Conservation (phyloP, 257 asterid species). For the Cordia subcordata region DNA sequence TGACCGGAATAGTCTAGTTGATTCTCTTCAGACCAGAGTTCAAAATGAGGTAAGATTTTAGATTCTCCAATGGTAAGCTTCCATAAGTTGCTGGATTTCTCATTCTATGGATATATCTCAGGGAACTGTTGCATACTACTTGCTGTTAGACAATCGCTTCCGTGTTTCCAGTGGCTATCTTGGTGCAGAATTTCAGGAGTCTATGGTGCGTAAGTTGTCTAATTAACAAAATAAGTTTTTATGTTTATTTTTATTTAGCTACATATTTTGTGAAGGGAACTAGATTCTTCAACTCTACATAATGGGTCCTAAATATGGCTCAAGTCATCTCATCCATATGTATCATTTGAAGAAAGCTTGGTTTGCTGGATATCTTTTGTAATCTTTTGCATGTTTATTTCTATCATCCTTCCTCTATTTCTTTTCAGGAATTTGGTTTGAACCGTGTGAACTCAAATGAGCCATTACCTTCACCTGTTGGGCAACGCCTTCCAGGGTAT, state of each 20-base stretch:
- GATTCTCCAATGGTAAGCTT: slow-evolving; percentile 2
- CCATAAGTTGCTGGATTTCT: slow-evolving; percentile 13
- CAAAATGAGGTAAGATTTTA: slow-evolving; percentile 66
- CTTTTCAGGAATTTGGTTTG: slow-evolving; percentile 45
- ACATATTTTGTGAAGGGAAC: too few relatives aligned
- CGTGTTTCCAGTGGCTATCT: slow-evolving; percentile 75
- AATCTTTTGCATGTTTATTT: too few relatives aligned
- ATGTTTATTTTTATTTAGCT: too few relatives aligned
- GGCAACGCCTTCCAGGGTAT: slow-evolving; percentile 52
- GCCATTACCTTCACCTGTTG: slow-evolving; percentile 42
- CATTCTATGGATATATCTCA: slow-evolving; percentile 27
- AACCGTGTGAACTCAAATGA: slow-evolving; percentile 47
- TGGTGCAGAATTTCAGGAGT: slow-evolving; percentile 89
- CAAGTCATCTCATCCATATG: too few relatives aligned
- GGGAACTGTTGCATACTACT: slow-evolving; percentile 88
- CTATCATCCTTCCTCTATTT: neutral
- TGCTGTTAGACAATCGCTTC: slow-evolving; percentile 82
- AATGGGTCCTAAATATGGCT: too few relatives aligned
- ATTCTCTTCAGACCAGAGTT: slow-evolving; percentile 72
- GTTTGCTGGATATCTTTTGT: too few relatives aligned
- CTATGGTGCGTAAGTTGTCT: slow-evolving; percentile 39
- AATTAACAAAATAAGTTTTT: too few relatives aligned
- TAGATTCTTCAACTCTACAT: too few relatives aligned
- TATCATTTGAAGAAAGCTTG: too few relatives aligned
- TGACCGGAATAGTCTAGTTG: slow-evolving; percentile 59